Evolutionary conservation across 225 moss, liverwort and hornwort species (phyloP).

Genomic region (Ulota crispa): DNA sequence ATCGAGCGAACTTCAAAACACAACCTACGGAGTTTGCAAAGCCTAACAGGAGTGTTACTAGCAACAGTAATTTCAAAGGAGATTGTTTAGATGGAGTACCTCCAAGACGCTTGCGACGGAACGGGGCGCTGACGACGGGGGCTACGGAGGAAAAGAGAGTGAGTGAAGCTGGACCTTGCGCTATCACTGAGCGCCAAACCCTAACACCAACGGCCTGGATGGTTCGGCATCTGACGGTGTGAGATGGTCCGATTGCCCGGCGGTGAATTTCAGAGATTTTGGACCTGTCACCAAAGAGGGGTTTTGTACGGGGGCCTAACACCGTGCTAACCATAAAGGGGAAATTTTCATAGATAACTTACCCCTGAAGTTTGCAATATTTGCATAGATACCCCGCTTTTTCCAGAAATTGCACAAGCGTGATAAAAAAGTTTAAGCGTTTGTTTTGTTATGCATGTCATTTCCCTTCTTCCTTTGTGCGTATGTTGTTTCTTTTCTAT

Average conservation of each 20-base stretch:
- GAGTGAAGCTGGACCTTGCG: accelerated
- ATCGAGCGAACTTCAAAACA: background rate
- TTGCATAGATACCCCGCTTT: no score
- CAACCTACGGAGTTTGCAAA: background rate
- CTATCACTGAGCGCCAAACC: constrained; percentile 20
- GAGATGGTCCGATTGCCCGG: background rate
- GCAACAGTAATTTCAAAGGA: background rate
- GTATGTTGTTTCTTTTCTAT: no score
- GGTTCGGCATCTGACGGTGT: constrained; percentile 19
- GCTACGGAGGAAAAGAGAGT: background rate
- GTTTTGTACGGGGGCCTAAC: no score
- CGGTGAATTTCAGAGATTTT: background rate
- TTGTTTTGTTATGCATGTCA: no score
- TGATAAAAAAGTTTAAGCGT: no score
- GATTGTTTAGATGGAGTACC: constrained; percentile 8
- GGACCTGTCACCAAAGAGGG: no score
- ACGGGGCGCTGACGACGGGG: constrained; percentile 24
- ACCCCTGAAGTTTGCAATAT: no score
- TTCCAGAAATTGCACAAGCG: no score
- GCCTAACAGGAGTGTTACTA: background rate
- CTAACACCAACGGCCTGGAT: constrained; percentile 29
- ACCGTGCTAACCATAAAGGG: no score
- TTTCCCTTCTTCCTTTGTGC: no score
- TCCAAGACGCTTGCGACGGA: constrained; percentile 23
- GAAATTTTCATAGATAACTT: no score